A percentile compares a stretch with the other conserved stretches of the same genome.
These are phyloP conservation scores for Penicillium griseofulvum DNA, from an alignment of 2,329 filamentous ascomycete genomes.

Conservation along the genomic window DNA sequence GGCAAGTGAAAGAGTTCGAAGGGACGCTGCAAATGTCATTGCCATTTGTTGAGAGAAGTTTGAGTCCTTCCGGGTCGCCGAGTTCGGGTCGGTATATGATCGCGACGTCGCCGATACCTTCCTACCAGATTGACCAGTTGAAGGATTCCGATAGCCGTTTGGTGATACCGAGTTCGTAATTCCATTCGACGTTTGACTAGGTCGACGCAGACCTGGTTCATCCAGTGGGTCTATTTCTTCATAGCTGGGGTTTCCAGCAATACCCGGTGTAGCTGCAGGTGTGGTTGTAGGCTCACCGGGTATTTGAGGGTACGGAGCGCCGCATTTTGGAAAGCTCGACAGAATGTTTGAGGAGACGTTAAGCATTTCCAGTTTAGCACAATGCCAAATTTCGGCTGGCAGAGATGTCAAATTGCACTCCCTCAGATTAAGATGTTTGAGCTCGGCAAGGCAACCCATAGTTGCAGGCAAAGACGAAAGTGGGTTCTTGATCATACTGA, in stretches of 20 bases:
- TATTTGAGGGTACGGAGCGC: slow-evolving; percentile 62
- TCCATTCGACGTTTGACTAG: slow-evolving; percentile 79
- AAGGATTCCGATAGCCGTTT: slow-evolving; percentile 68
- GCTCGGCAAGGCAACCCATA: slow-evolving; percentile 80
- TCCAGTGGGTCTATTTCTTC: slow-evolving; percentile 72
- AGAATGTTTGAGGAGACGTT: slow-evolving; percentile 96
- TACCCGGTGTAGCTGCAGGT: slow-evolving; percentile 46
- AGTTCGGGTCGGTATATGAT: slow-evolving; percentile 56
- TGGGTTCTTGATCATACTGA: slow-evolving; percentile 91
- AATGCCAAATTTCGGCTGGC: slow-evolving; percentile 95
- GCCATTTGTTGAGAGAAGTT: slow-evolving; percentile 74
- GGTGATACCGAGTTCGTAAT: slow-evolving; percentile 73
- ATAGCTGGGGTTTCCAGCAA: slow-evolving; percentile 65
- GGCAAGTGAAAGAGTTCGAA: slow-evolving; percentile 81
- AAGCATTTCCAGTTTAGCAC: slow-evolving; percentile 81
- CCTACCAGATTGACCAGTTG: slow-evolving; percentile 77
- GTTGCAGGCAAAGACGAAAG: slow-evolving; percentile 80
- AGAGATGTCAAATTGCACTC: slow-evolving; percentile 90
- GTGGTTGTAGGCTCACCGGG: slow-evolving; percentile 50
- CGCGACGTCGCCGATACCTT: slow-evolving; percentile 82
- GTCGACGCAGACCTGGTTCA: slow-evolving; percentile 65
- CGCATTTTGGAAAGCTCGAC: slow-evolving; percentile 83
- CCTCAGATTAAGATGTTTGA: slow-evolving; percentile 81
- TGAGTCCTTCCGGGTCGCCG: slow-evolving; percentile 77
- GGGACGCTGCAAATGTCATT: slow-evolving; percentile 82